These are phyloP conservation scores for Purshia tridentata DNA, from an alignment of 306 rosid species.

Conservation along the genomic window DNA sequence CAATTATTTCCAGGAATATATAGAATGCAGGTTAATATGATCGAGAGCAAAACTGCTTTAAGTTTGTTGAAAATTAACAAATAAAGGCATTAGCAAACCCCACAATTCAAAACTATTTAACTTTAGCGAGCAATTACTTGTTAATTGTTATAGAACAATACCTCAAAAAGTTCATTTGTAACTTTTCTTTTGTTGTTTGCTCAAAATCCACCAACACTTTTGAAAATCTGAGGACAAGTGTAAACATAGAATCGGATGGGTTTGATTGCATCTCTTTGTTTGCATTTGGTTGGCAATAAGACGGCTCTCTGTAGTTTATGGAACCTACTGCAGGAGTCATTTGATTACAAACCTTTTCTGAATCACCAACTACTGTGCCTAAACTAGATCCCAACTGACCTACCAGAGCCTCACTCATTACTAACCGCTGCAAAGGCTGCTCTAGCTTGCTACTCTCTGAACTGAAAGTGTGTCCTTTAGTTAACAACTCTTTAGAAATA, in stretches of 20 bases:
- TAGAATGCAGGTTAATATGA: not conserved
- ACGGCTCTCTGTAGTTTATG: not conserved
- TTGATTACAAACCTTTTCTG: conserved; percentile 19
- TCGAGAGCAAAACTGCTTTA: not conserved
- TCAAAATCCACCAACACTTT: conserved; percentile 47
- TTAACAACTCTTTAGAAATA: conserved; percentile 29
- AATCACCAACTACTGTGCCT: conserved; percentile 28
- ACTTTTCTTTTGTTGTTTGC: conserved; percentile 36
- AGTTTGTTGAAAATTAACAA: not conserved
- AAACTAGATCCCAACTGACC: conserved; percentile 37
- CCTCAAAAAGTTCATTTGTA: conserved; percentile 48
- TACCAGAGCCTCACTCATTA: conserved; percentile 24
- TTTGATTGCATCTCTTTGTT: conserved; percentile 22
- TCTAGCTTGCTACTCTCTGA: conserved; percentile 51
- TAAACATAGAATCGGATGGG: conserved; percentile 22
- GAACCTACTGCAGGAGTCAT: not conserved
- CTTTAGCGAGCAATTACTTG: not conserved
- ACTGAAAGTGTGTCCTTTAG: conserved; percentile 25
- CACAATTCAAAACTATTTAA: not conserved
- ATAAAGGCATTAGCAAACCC: not conserved
- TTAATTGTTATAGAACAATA: conserved; percentile 7
- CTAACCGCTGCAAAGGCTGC: too few relatives aligned
- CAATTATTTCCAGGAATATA: not conserved
- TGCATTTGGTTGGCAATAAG: not conserved
- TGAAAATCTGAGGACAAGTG: conserved; percentile 36